phyloP scores from a whole-genome alignment of 129 eudicot genomes.

The Sambucus nigra region DNA sequence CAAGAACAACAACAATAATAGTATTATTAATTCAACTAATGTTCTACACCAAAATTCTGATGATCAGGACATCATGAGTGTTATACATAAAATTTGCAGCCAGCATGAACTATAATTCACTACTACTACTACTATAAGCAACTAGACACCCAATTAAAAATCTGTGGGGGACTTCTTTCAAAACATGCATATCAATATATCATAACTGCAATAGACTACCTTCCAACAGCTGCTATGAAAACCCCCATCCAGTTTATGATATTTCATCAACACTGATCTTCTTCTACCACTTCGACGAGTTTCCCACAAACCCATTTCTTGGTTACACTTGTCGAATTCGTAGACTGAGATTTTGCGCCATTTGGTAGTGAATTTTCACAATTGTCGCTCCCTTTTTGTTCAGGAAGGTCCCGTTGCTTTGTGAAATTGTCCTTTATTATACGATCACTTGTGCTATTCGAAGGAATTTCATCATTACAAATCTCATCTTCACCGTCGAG shows the following conservation, averaged over 20 bases:
- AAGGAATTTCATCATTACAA: not conserved
- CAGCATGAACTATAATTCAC: no score
- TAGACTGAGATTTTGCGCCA: slow-evolving; percentile 5
- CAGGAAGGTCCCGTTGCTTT: not conserved
- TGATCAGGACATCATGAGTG: no score
- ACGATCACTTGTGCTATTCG: slow-evolving; percentile 4
- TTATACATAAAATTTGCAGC: no score
- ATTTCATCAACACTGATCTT: slow-evolving; percentile 4
- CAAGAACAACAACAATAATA: no score
- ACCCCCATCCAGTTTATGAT: not conserved
- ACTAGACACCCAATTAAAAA: no score
- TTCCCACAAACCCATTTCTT: slow-evolving; percentile 91
- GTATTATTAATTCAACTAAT: no score
- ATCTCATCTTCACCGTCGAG: slow-evolving; percentile 9
- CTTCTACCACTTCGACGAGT: slow-evolving; percentile 60
- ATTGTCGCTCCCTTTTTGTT: slow-evolving; percentile 10
- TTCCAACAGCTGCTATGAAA: not conserved
- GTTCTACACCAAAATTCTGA: no score
- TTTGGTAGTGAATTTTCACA: not conserved
- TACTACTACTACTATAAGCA: no score
- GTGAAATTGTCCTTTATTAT: slow-evolving; percentile 11
- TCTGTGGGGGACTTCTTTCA: not conserved
- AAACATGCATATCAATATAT: no score
- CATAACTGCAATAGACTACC: no score
- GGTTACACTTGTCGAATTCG: slow-evolving; percentile 12